Conservation (phyloP, 2,329 filamentous ascomycete species). For the Exophiala viscosa region DNA sequence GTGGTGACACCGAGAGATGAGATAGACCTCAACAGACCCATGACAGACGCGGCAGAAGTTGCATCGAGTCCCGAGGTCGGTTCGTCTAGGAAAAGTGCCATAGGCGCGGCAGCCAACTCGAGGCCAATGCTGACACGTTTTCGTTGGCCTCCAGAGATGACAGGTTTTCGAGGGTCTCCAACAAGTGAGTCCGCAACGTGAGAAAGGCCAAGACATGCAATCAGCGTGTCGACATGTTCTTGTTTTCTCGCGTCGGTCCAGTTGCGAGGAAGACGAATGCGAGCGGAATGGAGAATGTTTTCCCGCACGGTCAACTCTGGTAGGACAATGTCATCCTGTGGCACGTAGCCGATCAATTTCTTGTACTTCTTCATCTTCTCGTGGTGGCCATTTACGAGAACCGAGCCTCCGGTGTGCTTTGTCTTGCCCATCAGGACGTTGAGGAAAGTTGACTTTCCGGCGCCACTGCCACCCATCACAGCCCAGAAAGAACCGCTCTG, state of each 20-base stretch:
- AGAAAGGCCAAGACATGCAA: constrained; percentile 53
- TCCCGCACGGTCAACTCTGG: constrained; percentile 60
- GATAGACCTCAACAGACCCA: too few relatives aligned
- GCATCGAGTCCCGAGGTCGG: too few relatives aligned
- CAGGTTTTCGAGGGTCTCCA: constrained; percentile 49
- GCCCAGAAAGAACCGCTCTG: constrained; percentile 28
- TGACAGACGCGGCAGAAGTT: too few relatives aligned
- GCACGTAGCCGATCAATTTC: constrained; percentile 56
- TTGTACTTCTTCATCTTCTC: constrained; percentile 10
- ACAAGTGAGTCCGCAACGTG: constrained; percentile 52
- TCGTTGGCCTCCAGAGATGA: constrained; percentile 56
- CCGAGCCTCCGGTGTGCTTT: neutral
- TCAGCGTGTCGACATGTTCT: constrained; percentile 37
- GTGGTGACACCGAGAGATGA: constrained; percentile 56
- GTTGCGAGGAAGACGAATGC: too few relatives aligned
- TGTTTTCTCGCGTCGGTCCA: too few relatives aligned
- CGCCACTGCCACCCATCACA: constrained; percentile 56
- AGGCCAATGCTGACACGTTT: constrained; percentile 47
- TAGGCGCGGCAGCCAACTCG: too few relatives aligned
- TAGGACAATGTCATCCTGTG: constrained; percentile 59
- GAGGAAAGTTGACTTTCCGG: constrained; percentile 78
- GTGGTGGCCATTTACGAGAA: constrained; percentile 2
- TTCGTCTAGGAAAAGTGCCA: too few relatives aligned
- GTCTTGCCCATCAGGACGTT: constrained; percentile 56
- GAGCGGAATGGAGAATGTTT: constrained; percentile 49